Base-by-base conservation (phyloP, 2,329 filamentous ascomycete species). In the Arthrobotrys sphaeroides region DNA sequence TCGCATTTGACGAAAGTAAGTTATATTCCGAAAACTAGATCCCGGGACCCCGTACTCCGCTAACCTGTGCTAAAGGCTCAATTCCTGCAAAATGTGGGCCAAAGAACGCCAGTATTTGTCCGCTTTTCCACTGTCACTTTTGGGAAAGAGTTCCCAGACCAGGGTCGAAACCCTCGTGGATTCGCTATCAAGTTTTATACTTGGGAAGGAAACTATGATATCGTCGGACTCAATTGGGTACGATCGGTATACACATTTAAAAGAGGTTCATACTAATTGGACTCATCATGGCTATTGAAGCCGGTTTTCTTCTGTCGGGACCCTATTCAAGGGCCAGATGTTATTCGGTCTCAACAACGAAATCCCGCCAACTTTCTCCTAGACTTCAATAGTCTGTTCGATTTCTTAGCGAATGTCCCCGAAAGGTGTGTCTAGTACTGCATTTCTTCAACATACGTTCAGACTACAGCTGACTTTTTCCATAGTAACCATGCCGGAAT, bases 181-280 rank as follows among this genome's bases (percentile, higher is more conserved):
- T 85, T 86, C 43, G 84, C 85, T 5, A 83, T 86, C 79, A 86
- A 86, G 77, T 84, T 86, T 73, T 84, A 85, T 64, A 86, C 85
- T 0, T 81, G 81, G 36, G 84, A 86, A 66, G 84, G 85, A 5
- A 85, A 85, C 77, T 85, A 85, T 43, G 85, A 86, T 72, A 83
- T 86, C 36, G 84, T 86, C 6, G 84, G 84, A 4, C 74, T 85
- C 9, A 85, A 85, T 78, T 84, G 84, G 61, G 81, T 83, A 77
- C 47, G 78, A 31, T 31, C 12, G 4, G 5, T 26, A n/a, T n/a
- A 69, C 7, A n/a, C 10, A 18, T 22, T 5, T 45, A 62, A 16
- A 24, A 59, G 64, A 24, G 18, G 9, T 45, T 68, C n/a, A 61
- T 55, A 3, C 9, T 7, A 13, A 36, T 59, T 22, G 26, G 9